phyloP scores from a whole-genome alignment of 2,329 filamentous ascomycete genomes.

The Eurotiales sp. region DNA sequence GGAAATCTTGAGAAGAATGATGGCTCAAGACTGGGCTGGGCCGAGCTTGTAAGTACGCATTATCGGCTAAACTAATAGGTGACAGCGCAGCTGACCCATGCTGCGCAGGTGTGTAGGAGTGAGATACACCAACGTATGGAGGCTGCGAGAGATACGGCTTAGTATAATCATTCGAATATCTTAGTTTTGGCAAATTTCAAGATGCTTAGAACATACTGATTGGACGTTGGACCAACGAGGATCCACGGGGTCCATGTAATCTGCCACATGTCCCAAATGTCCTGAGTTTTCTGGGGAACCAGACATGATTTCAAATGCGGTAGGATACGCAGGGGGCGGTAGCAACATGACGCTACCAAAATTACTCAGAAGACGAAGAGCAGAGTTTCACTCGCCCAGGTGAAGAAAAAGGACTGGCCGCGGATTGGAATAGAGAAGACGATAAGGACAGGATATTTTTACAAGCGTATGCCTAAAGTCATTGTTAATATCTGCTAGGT shows the following conservation, averaged over 20 bases:
- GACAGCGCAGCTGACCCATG: constrained; percentile 30
- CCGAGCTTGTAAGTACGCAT: constrained; percentile 26
- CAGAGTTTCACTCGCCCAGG: not conserved
- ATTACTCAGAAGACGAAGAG: constrained; percentile 17
- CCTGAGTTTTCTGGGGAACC: constrained; percentile 20
- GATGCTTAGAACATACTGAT: constrained; percentile 25
- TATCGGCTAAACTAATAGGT: constrained; percentile 38
- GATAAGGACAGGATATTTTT: not conserved
- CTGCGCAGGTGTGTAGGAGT: constrained; percentile 33
- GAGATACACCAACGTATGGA: constrained; percentile 24
- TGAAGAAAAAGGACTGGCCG: not conserved
- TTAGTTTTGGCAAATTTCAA: not conserved
- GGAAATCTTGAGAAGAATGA: constrained; percentile 36
- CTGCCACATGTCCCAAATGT: constrained; percentile 25
- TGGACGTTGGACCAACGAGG: constrained; percentile 27
- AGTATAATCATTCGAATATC: too few species aligned
- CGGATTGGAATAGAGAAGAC: not conserved
- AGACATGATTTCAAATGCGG: constrained; percentile 26
- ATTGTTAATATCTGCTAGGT: not conserved
- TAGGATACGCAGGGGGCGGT: constrained; percentile 18
- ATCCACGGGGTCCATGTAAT: constrained; percentile 26
- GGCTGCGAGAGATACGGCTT: constrained; percentile 10
- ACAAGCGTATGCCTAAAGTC: not conserved
- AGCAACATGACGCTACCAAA: constrained; percentile 25
- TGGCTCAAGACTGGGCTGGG: constrained; percentile 35